Percentiles rank a stretch among this genome's conserved stretches.
These are phyloP conservation scores for Phanerochaete sordida DNA, from an alignment of 768 basidiomycete genomes.

Conservation along the genomic window DNA sequence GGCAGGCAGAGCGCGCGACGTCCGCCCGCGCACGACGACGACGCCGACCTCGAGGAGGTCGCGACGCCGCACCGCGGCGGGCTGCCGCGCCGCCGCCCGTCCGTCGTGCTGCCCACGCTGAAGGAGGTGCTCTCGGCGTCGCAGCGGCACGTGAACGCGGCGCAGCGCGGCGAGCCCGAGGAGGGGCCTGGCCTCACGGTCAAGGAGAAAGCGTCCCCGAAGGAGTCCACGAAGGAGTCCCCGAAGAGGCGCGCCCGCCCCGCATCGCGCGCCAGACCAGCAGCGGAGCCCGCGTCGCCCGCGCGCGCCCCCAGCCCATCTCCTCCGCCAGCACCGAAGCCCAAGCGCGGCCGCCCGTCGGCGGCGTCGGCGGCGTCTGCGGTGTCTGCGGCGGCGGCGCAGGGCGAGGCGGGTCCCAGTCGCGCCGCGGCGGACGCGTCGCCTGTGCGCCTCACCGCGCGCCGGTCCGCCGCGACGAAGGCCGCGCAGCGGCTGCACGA, in stretches of 20 bases:
- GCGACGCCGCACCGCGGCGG: neutral
- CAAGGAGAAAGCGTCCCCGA: slow-evolving; percentile 24
- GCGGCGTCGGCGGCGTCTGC: slow-evolving; percentile 3
- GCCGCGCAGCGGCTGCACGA: slow-evolving; percentile 43
- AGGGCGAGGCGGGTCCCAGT: slow-evolving; percentile 19
- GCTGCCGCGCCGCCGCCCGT: slow-evolving; percentile 4
- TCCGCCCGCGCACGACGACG: neutral
- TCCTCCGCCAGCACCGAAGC: neutral
- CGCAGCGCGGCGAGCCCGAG: neutral
- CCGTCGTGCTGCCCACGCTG: slow-evolving; percentile 12
- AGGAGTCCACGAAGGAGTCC: slow-evolving; percentile 19
- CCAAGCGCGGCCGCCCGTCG: slow-evolving; percentile 1
- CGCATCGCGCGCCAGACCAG: neutral
- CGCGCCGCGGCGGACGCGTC: neutral
- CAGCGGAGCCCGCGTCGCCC: neutral
- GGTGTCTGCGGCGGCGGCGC: too few relatives aligned
- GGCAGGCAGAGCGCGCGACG: neutral
- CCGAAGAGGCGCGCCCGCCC: slow-evolving; percentile 13
- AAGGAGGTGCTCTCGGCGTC: slow-evolving; percentile 10
- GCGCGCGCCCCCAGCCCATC: neutral
- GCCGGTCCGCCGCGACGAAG: slow-evolving; percentile 52
- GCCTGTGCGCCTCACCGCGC: slow-evolving; percentile 21
- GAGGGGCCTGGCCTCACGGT: slow-evolving; percentile 20
- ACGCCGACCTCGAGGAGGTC: neutral
- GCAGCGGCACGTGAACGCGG: neutral